Percentiles rank a stretch among this genome's conserved stretches.
phyloP scores from a whole-genome alignment of 2,329 filamentous ascomycete genomes.

The Fusarium annulatum region DNA sequence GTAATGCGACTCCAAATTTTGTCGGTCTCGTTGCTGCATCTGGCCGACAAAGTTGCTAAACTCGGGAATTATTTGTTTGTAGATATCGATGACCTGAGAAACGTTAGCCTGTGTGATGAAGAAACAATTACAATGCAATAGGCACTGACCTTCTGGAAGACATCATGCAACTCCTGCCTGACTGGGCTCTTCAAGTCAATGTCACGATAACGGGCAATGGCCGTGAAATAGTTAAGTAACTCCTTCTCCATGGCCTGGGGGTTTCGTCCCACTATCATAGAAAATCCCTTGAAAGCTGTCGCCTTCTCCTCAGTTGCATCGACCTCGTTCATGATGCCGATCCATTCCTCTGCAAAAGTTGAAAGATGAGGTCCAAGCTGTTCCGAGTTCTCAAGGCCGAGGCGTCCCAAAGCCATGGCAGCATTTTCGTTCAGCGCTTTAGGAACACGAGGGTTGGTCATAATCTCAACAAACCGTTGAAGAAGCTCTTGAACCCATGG shows the following conservation, averaged over 20 bases:
- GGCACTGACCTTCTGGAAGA: slow-evolving; percentile 78
- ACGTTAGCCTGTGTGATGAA: background rate
- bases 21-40: slow-evolving; percentile 61
- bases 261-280: slow-evolving; percentile 83
- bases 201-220: slow-evolving; percentile 82
- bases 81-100: slow-evolving; percentile 62
- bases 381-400: slow-evolving; percentile 83
- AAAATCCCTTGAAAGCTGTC: slow-evolving; percentile 91
- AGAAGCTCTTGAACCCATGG: slow-evolving; percentile 83
- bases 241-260: slow-evolving; percentile 92
- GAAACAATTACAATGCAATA: background rate
- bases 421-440: slow-evolving; percentile 92
- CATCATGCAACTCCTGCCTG: slow-evolving; percentile 74
- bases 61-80: slow-evolving; percentile 69
- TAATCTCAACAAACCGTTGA: slow-evolving; percentile 80
- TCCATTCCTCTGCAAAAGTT: slow-evolving; percentile 84
- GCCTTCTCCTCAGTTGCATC: slow-evolving; percentile 94
- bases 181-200: slow-evolving; percentile 69
- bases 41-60: slow-evolving; percentile 66
- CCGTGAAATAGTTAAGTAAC: slow-evolving; percentile 82
- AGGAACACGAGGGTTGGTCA: slow-evolving; percentile 86
- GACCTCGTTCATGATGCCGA: slow-evolving; percentile 84
- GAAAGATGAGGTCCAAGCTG: slow-evolving; percentile 81
- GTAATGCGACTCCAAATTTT: slow-evolving; percentile 62
- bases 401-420: slow-evolving; percentile 87